A percentile compares a stretch with the other conserved stretches of the same genome.
These are phyloP conservation scores for Geosmithia flava DNA, from an alignment of 2,329 filamentous ascomycete genomes.

Conservation along the genomic window DNA sequence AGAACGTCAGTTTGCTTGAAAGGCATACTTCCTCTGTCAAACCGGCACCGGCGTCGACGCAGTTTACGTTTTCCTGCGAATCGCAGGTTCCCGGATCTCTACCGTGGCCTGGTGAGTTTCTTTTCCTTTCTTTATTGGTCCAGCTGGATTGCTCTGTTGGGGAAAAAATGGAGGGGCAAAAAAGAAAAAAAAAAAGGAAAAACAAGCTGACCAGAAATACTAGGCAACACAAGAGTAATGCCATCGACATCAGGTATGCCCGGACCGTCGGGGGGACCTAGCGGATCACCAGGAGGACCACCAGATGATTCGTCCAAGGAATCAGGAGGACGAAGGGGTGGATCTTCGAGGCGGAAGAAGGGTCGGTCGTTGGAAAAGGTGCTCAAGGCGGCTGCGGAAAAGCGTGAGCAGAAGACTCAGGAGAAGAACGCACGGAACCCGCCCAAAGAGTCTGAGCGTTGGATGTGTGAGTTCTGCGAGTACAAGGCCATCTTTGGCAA, in stretches of 20 bases:
- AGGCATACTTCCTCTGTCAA: slow-evolving; percentile 49
- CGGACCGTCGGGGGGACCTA: not conserved
- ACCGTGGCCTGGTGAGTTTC: slow-evolving; percentile 52
- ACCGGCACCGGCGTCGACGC: slow-evolving; percentile 58
- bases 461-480: slow-evolving; percentile 98
- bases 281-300: too few relatives aligned
- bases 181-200: not conserved
- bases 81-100: slow-evolving; percentile 74
- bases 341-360: slow-evolving; percentile 37
- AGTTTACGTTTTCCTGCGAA: slow-evolving; percentile 95
- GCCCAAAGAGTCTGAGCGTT: slow-evolving; percentile 59
- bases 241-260: too few relatives aligned
- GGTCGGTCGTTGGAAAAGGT: slow-evolving; percentile 57
- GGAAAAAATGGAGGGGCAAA: too few relatives aligned
- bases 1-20: slow-evolving; percentile 68
- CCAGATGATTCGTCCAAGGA: not conserved
- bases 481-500: slow-evolving; percentile 93
- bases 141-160: too few relatives aligned
- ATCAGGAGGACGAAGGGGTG: not conserved
- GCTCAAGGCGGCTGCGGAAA: slow-evolving; percentile 61
- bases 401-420: slow-evolving; percentile 66
- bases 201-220: not conserved
- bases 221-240: not conserved
- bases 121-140: not conserved
- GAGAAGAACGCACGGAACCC: slow-evolving; percentile 67